Base-by-base conservation (phyloP, 306 rosid species). In the Quercus aquifolioides region DNA sequence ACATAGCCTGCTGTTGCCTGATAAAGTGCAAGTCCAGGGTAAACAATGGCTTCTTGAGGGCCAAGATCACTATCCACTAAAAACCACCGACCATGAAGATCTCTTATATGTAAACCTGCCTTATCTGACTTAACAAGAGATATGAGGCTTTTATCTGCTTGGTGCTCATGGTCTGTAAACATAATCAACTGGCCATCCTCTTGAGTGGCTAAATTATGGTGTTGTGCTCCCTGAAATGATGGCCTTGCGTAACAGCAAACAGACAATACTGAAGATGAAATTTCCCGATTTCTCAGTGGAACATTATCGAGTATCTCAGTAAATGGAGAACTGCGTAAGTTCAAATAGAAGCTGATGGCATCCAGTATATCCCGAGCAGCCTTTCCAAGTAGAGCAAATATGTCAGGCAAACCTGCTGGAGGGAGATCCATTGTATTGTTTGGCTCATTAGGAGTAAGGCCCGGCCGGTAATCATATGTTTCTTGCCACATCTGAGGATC, bases 1-100 rank as follows among this genome's bases (percentile, higher is more conserved):
- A 95, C 92, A 87, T 90, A 95, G 54, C 99, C 99, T 51, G 99
- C 99, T 25, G 99, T 93, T 71, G 97, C 99, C 73, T 93, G 99
- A 89, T 93, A 89, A 33, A 95, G 96, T 78, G 99, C 98, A 78
- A 91, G 98, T 80, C 99, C 99, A 31, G 99, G 99, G 83, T 85
- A 95, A 76, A 89, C 91, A 84, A 95, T 58, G 60, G 94, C 99
- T 77, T 95, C 99, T 87, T 93, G 98, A 75, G 99, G 98, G 70
- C 98, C 99, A 69, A 93, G 89, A 83, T 90, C 93, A 71, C 86
- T 94, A 73, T 95, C 99, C 71, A 93, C 99, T 71, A 91, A 94
- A 83, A 89, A 78, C 98, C 98, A 95, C 67, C 88, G 86, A 73
- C 99, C 98, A 72, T 95, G 94, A 83, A 83, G 91, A 72, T 95